Evolutionary conservation across 768 basidiomycete species (phyloP).

Genomic region (Panaeolus cyanescens): DNA sequence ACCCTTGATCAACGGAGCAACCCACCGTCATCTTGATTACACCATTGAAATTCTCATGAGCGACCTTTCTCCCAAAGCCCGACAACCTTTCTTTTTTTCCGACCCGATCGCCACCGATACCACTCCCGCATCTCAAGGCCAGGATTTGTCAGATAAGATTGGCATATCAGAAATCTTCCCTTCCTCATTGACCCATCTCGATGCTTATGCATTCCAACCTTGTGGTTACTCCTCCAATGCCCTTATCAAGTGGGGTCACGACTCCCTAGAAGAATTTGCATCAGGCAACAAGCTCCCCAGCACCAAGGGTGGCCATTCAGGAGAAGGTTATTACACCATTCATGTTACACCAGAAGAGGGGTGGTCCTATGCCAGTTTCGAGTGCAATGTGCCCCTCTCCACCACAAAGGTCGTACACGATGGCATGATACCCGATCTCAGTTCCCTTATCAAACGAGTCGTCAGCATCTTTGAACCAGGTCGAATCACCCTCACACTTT

Average conservation of each 20-base stretch:
- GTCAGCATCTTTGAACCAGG: conserved; percentile 92
- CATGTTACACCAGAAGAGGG: conserved; percentile 98
- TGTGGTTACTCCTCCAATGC: conserved; percentile 98
- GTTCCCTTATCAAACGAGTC: conserved; percentile 83
- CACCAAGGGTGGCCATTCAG: conserved; percentile 23
- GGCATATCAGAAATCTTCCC: conserved; percentile 88
- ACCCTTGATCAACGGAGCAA: conserved; percentile 10
- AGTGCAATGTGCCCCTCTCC: conserved; percentile 89
- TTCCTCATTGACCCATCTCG: conserved; percentile 73
- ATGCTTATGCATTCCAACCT: conserved; percentile 91
- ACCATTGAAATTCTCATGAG: conserved; percentile 99
- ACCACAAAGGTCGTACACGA: conserved; percentile 31
- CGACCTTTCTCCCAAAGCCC: conserved; percentile 73
- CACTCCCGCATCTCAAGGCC: conserved; percentile 53
- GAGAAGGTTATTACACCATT: conserved; percentile 96
- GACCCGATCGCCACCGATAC: conserved; percentile 28
- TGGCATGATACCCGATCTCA: conserved; percentile 67
- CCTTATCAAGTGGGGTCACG: conserved; percentile 66
- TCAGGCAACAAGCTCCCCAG: conserved; percentile 11
- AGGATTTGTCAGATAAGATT: conserved; percentile 64
- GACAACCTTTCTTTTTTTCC: conserved; percentile 72
- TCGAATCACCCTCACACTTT: conserved; percentile 83
- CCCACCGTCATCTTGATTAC: conserved; percentile 62
- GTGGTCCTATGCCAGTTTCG: conserved; percentile 98
- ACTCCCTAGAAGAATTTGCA: conserved; percentile 23